Conservation (phyloP, 345 rosid species). For the Salix exigua region DNA sequence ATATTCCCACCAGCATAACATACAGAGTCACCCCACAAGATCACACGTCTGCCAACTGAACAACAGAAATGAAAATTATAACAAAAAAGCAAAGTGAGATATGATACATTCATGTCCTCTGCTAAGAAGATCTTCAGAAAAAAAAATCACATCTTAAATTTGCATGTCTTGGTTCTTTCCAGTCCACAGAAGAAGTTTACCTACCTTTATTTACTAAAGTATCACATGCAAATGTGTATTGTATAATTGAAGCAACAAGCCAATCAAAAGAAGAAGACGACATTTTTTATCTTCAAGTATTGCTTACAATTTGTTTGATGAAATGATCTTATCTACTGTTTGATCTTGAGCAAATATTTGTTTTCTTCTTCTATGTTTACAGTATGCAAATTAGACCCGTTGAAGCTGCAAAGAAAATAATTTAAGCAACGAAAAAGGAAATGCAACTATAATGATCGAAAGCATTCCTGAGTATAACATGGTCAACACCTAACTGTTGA, state of each 20-base stretch:
- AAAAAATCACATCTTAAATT: background rate
- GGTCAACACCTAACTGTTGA: background rate
- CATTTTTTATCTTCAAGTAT: too few relatives aligned
- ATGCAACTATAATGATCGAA: background rate
- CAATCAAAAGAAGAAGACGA: background rate
- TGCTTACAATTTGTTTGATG: too few relatives aligned
- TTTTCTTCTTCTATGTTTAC: too few relatives aligned
- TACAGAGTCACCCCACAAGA: slow-evolving; percentile 91
- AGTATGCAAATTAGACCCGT: background rate
- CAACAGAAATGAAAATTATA: slow-evolving; percentile 10
- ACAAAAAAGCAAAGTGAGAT: background rate
- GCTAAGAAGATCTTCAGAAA: background rate
- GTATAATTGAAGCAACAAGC: background rate
- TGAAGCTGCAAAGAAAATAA: background rate
- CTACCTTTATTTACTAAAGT: background rate
- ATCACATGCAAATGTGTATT: background rate
- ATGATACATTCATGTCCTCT: background rate
- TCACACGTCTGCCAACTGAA: slow-evolving; percentile 84
- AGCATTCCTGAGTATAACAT: background rate
- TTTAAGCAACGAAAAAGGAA: background rate
- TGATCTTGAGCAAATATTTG: too few relatives aligned
- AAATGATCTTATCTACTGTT: too few relatives aligned
- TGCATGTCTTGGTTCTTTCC: background rate
- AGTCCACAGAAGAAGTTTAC: background rate
- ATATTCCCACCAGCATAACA: slow-evolving; percentile 95